Base-by-base conservation (phyloP, 106 monocot species). In the Dendrobium catenatum region DNA sequence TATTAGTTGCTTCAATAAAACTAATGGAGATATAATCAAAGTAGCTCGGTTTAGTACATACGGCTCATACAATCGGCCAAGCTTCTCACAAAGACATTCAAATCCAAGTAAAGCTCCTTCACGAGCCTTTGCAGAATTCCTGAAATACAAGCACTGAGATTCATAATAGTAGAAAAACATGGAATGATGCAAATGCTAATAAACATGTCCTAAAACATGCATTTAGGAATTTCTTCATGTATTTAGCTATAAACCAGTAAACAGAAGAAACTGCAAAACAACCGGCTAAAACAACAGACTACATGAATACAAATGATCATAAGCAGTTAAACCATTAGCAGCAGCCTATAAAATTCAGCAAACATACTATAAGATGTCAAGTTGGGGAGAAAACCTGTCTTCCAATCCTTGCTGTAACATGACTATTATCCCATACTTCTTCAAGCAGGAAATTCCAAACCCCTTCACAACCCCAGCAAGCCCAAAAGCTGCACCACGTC, bases 61-160 rank as follows among this genome's bases (percentile, higher is more conserved):
- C 98, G 98, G 98, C 76, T 98, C 98, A 89, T 95, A 98, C 75
- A 98, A 85, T 88, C 85, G 88, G 4, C 98, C 98, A 79, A 98
- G 93, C 83, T 93, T 98, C 58, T 98, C 98, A 87, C 98, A 98
- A 15, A 98, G 91, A 80, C 95, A 95, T 82, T 98, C 98, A 88
- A 98, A 91, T 72, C 86, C 98, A 83, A 98, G 94, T 73, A 98
- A 89, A 79, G 94, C 89, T 75, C 98, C 98, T 86, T 98, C 98
- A 61, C 98, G 94, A 51, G 98, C 82, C 84, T 91, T 98, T 48
- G 93, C 98, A 79, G 91, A 93, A 86, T 72, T 93, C 81, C 98
- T 98, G 81, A 47, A 80, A 80, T 19, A 43, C 42, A 74, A 74
- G 74, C 41, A 42, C 2, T 43, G 17, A 11, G 15, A 74, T 7